Conservation (phyloP, 805 yeast genomes). For the Candida ovalis region DNA sequence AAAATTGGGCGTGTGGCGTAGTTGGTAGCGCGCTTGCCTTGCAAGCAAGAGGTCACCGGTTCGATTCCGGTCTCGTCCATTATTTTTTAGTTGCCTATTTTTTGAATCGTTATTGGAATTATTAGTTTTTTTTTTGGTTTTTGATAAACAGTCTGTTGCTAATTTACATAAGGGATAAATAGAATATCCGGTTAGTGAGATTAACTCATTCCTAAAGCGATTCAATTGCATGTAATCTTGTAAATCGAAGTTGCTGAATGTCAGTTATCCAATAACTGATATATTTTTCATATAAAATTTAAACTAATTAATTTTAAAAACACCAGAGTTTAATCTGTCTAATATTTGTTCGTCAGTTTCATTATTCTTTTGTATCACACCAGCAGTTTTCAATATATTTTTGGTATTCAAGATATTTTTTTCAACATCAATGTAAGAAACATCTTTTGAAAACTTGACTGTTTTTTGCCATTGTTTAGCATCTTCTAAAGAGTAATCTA, state of each 20-base stretch:
- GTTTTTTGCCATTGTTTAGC: conserved; percentile 80
- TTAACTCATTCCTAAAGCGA: too few species aligned
- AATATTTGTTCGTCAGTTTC: conserved; percentile 17
- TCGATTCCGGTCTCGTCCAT: conserved; percentile 77
- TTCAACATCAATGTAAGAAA: conserved; percentile 47
- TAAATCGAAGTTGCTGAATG: too few species aligned
- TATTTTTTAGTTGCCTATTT: too few species aligned
- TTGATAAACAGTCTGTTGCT: too few species aligned
- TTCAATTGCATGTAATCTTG: too few species aligned
- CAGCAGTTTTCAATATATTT: conserved; percentile 56
- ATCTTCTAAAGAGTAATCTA: conserved; percentile 76
- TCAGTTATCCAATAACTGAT: too few species aligned
- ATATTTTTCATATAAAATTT: too few species aligned
- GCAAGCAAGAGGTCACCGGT: conserved; percentile 78
- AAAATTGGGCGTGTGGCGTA: conserved; percentile 68
- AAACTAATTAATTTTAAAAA: not conserved
- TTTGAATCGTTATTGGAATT: too few species aligned
- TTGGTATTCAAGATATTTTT: conserved; percentile 54
- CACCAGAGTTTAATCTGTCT: conserved; percentile 14
- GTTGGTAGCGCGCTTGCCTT: conserved; percentile 81
- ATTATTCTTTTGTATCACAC: conserved; percentile 38
- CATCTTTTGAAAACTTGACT: conserved; percentile 54
- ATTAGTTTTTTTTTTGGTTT: too few species aligned
- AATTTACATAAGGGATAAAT: too few species aligned
- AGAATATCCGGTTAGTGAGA: too few species aligned